Evolutionary conservation across 192 early-diverging fungal genomes (phyloP).

Genomic region (Cladochytrium replicatum): DNA sequence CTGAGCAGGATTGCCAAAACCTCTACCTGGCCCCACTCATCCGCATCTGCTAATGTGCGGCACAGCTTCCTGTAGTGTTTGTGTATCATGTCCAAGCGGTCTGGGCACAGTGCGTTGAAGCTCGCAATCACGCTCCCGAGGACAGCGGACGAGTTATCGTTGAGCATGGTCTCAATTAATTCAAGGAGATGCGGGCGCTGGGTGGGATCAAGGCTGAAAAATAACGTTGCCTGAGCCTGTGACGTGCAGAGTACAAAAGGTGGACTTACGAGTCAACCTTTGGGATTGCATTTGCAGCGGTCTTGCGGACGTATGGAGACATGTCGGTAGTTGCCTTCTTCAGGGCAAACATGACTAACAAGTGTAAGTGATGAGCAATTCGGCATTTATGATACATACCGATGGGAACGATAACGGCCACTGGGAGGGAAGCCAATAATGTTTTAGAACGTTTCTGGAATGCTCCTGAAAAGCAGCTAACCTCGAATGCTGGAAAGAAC

Average conservation of each 20-base stretch:
- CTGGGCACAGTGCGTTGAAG: slow-evolving; percentile 81
- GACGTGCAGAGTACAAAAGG: background rate
- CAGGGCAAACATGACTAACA: slow-evolving; percentile 69
- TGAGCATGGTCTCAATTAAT: slow-evolving; percentile 62
- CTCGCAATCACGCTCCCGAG: slow-evolving; percentile 78
- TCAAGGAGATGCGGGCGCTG: slow-evolving; percentile 69
- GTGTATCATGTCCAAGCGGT: slow-evolving; percentile 77
- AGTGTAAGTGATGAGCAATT: slow-evolving; percentile 4
- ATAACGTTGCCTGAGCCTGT: background rate
- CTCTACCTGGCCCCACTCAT: slow-evolving; percentile 94
- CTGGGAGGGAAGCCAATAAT: slow-evolving; percentile 19
- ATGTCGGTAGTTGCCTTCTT: slow-evolving; percentile 76
- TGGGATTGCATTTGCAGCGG: slow-evolving; percentile 80
- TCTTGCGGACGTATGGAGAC: slow-evolving; percentile 88
- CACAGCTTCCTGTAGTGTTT: slow-evolving; percentile 82
- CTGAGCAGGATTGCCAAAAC: slow-evolving; percentile 65
- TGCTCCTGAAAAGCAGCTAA: slow-evolving; percentile 11
- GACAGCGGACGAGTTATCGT: slow-evolving; percentile 76
- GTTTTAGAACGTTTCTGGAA: background rate
- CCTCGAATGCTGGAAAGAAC: slow-evolving; percentile 89
- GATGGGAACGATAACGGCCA: slow-evolving; percentile 84
- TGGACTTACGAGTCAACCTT: slow-evolving; percentile 35
- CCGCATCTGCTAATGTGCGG: slow-evolving; percentile 69
- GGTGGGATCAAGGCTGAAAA: slow-evolving; percentile 59
- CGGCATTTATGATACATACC: slow-evolving; percentile 17